Evolutionary conservation across 2,329 filamentous ascomycete genomes (phyloP).

Genomic region (Colletotrichum euphorbiae): DNA sequence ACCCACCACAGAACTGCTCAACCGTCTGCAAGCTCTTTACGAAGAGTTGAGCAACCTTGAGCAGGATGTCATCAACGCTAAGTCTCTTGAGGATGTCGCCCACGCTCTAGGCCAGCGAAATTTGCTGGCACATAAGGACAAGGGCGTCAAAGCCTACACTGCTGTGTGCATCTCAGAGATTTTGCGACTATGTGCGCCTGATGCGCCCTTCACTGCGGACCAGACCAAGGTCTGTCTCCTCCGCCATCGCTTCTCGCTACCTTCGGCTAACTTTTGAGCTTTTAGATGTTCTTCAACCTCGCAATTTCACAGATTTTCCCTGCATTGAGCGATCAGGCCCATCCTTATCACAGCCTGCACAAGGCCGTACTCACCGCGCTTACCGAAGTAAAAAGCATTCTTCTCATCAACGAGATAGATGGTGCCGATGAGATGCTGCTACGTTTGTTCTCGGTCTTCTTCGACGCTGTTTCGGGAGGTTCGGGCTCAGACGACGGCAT

Average conservation of each 20-base stretch:
- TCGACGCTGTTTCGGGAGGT: constrained; percentile 88
- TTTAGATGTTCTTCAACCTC: constrained; percentile 90
- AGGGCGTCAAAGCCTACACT: constrained; percentile 89
- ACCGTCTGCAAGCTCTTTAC: constrained; percentile 82
- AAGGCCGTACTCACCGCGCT: constrained; percentile 91
- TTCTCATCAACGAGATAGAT: constrained; percentile 89
- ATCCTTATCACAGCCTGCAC: constrained; percentile 93
- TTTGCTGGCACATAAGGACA: constrained; percentile 90
- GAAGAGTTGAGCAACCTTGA: constrained; percentile 88
- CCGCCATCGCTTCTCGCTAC: neutral
- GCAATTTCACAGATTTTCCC: constrained; percentile 88
- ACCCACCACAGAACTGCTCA: constrained; percentile 82
- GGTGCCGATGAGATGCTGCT: constrained; percentile 83
- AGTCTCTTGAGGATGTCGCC: constrained; percentile 86
- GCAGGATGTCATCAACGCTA: constrained; percentile 84
- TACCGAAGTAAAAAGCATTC: constrained; percentile 92
- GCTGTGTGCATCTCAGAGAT: constrained; percentile 94
- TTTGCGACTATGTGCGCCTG: constrained; percentile 89
- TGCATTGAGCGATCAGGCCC: constrained; percentile 84
- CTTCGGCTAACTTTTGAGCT: constrained; percentile 29
- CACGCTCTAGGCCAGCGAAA: constrained; percentile 86
- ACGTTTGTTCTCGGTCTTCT: constrained; percentile 87
- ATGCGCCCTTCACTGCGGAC: constrained; percentile 90
- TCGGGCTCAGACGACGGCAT: constrained; percentile 85
- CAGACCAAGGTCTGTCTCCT: constrained; percentile 81